A percentile compares a stretch with the other conserved stretches of the same genome.
Evolutionary conservation across 2,329 filamentous ascomycete genomes (phyloP).

Genomic region (Aschersonia sp.): DNA sequence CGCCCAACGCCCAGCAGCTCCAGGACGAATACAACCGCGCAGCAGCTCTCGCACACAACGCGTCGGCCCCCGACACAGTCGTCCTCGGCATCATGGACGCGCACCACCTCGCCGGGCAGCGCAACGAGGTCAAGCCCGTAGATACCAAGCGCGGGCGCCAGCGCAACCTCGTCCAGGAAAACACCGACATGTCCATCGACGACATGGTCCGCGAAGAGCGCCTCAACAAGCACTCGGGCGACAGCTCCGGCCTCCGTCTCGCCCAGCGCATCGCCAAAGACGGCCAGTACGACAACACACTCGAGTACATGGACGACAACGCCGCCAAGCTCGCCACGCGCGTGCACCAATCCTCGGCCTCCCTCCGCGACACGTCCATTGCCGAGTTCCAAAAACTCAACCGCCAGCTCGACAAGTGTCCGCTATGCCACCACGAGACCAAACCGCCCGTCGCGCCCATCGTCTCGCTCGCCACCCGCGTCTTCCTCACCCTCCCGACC

Average conservation of each 20-base stretch:
- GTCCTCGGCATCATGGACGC: constrained; percentile 82
- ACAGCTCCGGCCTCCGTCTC: constrained; percentile 68
- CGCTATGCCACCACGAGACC: constrained; percentile 87
- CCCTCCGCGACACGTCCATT: constrained; percentile 78
- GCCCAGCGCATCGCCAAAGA: constrained; percentile 94
- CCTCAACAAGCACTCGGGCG: constrained; percentile 61
- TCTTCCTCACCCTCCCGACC: constrained; percentile 78
- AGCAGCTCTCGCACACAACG: constrained; percentile 41
- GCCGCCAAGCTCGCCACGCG: constrained; percentile 76
- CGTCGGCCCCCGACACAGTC: constrained; percentile 45
- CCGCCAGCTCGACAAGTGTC: constrained; percentile 71
- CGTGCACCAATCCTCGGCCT: constrained; percentile 76
- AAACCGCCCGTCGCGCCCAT: constrained; percentile 69
- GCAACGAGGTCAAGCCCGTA: constrained; percentile 62
- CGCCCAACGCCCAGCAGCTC: constrained; percentile 59
- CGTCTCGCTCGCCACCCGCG: constrained; percentile 71
- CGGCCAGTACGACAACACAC: constrained; percentile 74
- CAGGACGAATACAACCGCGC: constrained; percentile 76
- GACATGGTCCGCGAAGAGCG: constrained; percentile 96
- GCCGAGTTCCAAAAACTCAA: constrained; percentile 83
- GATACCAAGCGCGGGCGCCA: constrained; percentile 72
- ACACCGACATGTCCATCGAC: constrained; percentile 89
- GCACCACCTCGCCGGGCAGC: constrained; percentile 64
- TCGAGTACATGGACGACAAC: constrained; percentile 97
- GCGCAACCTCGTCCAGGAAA: constrained; percentile 73